Evolutionary conservation across 1,284 basidiomycete genomes (phyloP), one percentile per base, ranked within the genome.

Genomic region (Cutaneotrichosporon dermatis): DNA sequence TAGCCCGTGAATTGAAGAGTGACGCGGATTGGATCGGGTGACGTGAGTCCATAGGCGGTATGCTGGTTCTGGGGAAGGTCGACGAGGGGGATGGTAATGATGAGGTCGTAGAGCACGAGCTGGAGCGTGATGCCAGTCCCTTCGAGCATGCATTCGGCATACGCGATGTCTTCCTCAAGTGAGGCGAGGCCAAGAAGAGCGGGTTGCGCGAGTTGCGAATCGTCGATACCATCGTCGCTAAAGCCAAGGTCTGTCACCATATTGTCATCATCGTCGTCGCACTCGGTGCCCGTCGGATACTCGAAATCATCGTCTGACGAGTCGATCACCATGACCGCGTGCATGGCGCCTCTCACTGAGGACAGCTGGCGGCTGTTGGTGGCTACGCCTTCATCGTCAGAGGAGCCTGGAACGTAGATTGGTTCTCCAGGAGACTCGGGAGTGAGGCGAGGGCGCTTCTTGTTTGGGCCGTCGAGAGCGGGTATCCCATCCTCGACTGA

Each of bases 141-240:
- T 15, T 42, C 48, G 16, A 60, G 40, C 35, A 56, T 40, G 2
- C 50, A 45, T 13, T 25, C 6, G 4, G 54, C 53, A 4, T 42
- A 34, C 9, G 41, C 43, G 37, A 60, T 48, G 43, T 60, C 50
- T 25, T 60, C 54, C 9, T 59, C 48, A 4, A 59, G 53, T n/a
- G 42, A n/a, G 1, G 52, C 41, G 9, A 51, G 58, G 9, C 49
- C 58, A 11, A 51, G 36, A 10, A 57, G 45, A 9, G 10, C 8
- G 12, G 45, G 33, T n/a, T 34, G 25, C 4, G 15, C 43, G 8
- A 16, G 15, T 7, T 16, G 15, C 8, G 8, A n/a, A 16, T 44
- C 43, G 43, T 4, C 15, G 11, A 44, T 15, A 16, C 43, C 43
- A 11, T 44, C 43, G 43, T 44, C n/a, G 15, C 43, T 44, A 16